Percentiles rank a stretch among this genome's conserved stretches.
These are phyloP conservation scores for Melanopsichium pennsylvanicum DNA, from an alignment of 1,284 basidiomycete species.

Conservation along the genomic window DNA sequence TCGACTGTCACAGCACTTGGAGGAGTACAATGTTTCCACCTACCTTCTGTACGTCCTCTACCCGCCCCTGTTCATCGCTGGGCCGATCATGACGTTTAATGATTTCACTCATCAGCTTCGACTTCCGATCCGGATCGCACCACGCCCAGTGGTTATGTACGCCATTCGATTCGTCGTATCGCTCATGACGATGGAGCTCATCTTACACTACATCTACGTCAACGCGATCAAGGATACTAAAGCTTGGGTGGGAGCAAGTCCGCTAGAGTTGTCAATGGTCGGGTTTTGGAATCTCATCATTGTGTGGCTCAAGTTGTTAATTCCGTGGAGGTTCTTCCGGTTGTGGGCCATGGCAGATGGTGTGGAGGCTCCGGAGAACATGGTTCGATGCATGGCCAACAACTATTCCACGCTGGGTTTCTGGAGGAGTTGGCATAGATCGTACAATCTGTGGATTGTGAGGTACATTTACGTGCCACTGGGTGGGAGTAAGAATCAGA, in stretches of 20 bases:
- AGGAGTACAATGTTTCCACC: slow-evolving; percentile 71
- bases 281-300: slow-evolving; percentile 97
- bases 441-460: slow-evolving; percentile 95
- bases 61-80: slow-evolving; percentile 92
- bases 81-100: slow-evolving; percentile 95
- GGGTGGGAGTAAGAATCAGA: slow-evolving; percentile 75
- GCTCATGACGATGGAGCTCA: slow-evolving; percentile 85
- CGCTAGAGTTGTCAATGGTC: slow-evolving; percentile 86
- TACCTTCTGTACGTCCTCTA: slow-evolving; percentile 83
- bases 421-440: slow-evolving; percentile 95
- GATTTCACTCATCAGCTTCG: slow-evolving; percentile 88
- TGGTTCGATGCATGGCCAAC: slow-evolving; percentile 98
- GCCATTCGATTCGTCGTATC: slow-evolving; percentile 77
- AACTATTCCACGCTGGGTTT: slow-evolving; percentile 94
- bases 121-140: slow-evolving; percentile 17
- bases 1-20: slow-evolving; percentile 52
- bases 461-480: slow-evolving; percentile 88
- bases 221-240: slow-evolving; percentile 92
- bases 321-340: slow-evolving; percentile 97
- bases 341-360: slow-evolving; percentile 90
- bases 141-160: slow-evolving; percentile 70
- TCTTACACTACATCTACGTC: slow-evolving; percentile 94
- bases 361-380: slow-evolving; percentile 95
- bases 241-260: slow-evolving; percentile 75
- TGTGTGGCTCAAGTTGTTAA: slow-evolving; percentile 97